Evolutionary conservation across 345 rosid species (phyloP), one percentile per base, ranked within the genome.

Genomic region (Bruguiera parviflora): DNA sequence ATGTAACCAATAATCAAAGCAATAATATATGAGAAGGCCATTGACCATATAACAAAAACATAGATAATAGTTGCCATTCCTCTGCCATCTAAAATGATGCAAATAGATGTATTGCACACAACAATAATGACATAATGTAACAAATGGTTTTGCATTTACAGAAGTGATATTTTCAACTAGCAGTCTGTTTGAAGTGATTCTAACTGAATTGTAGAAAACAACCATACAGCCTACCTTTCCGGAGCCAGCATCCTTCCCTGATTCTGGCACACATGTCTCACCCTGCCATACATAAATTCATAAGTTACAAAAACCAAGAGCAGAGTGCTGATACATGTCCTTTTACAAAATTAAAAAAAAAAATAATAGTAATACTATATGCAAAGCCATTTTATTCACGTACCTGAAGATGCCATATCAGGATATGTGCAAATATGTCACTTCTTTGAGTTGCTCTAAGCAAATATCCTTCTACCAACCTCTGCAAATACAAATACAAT

Each of bases 321-420:
- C 53, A 70, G n/a, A 58, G 37, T 66, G 33, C 43, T 8, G 16
- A 53, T 37, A 53, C 24, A 31, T 20, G 73, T 58, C 73, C 28
- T 51, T 47, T 10, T 8, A 68, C 56, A 39, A 35, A 9, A 62
- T 47, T 27, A 25, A 25, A 25, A 27, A 25, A 1, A 27, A 27
- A 27, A 22, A 20, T 31, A 61, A 59, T n/a, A n/a, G n/a, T n/a
- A n/a, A n/a, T 59, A 57, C 69, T 37, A 66, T 47, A 25, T 46
- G 46, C 58, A 31, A 58, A 76, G 37, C 53, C 58, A 58, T 53
- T 73, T 68, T 47, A 66, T 60, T 74, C 67, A 28, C 2, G 25
- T 64, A 96, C 99, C 95, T 92, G 97, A 67, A 96, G 78, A 85
- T 89, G 94, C 99, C 99, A 96, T 78, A 96, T 92, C 75, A 96